Percentiles rank a stretch among this genome's conserved stretches.
Conservation (phyloP, 768 basidiomycete species). For the Psilocybe cubensis region DNA sequence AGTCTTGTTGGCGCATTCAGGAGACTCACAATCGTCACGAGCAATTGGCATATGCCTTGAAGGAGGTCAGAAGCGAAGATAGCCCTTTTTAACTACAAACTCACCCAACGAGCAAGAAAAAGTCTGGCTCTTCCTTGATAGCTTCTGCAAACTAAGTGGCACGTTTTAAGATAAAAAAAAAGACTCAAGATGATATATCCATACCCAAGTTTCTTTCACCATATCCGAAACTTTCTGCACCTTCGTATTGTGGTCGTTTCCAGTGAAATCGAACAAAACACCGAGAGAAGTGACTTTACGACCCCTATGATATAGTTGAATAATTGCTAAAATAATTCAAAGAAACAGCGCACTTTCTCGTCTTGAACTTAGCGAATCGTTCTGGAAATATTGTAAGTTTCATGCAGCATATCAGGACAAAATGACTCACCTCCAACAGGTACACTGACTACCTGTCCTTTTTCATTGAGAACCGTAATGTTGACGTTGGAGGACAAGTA, state of each 20-base stretch:
- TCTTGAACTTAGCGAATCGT: conserved; percentile 74
- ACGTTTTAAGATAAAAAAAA: background rate
- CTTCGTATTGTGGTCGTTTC: conserved; percentile 70
- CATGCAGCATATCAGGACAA: background rate
- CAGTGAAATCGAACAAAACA: conserved; percentile 76
- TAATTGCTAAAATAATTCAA: background rate
- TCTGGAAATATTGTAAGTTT: conserved; percentile 29
- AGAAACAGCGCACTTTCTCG: conserved; percentile 51
- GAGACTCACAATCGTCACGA: conserved; percentile 62
- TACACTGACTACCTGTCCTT: conserved; percentile 36
- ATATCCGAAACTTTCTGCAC: conserved; percentile 75
- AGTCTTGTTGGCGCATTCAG: background rate
- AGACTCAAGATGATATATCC: conserved; percentile 8
- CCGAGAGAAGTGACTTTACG: conserved; percentile 80
- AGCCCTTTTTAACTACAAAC: conserved; percentile 14
- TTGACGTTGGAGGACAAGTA: conserved; percentile 88
- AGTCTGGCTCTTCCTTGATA: conserved; percentile 79
- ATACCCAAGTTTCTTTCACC: conserved; percentile 80
- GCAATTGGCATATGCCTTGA: conserved; percentile 83
- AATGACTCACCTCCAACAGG: conserved; percentile 40
- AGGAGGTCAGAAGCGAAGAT: background rate
- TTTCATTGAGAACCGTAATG: conserved; percentile 63
- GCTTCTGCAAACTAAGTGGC: conserved; percentile 68
- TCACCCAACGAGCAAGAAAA: conserved; percentile 76
- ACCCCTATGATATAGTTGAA: conserved; percentile 40